Conservation (phyloP, 495 filamentous ascomycete genomes). For the Hyaloscypha variabilis region DNA sequence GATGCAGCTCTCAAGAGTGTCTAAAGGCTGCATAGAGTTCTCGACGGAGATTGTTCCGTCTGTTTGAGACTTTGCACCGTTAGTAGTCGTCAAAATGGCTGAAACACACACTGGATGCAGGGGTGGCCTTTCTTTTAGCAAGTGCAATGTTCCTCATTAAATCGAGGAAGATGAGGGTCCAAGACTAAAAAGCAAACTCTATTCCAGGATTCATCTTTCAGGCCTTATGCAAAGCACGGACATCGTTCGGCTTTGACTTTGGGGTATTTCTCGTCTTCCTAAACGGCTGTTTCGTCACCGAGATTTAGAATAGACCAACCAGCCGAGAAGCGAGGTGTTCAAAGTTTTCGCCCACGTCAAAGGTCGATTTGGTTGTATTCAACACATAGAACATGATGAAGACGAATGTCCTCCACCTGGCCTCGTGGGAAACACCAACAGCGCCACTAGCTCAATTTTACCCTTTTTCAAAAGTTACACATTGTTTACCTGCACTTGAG, state of each 20-base stretch:
- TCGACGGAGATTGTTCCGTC: neutral
- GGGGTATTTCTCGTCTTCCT: neutral
- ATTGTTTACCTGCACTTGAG: too few species aligned
- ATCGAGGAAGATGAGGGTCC: too few species aligned
- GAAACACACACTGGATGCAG: neutral
- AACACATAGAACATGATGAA: too few species aligned
- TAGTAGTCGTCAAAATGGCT: neutral
- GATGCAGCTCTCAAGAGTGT: neutral
- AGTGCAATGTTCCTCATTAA: too few species aligned
- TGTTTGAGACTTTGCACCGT: neutral
- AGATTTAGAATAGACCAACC: neutral
- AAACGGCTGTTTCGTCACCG: neutral
- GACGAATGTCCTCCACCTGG: too few species aligned
- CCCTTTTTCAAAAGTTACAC: too few species aligned
- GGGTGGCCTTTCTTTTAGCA: neutral
- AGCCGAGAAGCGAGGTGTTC: neutral
- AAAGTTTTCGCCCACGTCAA: neutral
- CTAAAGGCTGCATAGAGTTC: neutral
- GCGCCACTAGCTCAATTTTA: too few species aligned
- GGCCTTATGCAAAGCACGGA: neutral
- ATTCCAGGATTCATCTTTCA: neutral
- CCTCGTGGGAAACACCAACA: too few species aligned
- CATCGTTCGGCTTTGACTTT: neutral
- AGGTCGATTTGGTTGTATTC: neutral
- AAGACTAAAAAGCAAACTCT: too few species aligned